Conservation (phyloP, 176 grass and related monocot species). For the Avena sativa region DNA sequence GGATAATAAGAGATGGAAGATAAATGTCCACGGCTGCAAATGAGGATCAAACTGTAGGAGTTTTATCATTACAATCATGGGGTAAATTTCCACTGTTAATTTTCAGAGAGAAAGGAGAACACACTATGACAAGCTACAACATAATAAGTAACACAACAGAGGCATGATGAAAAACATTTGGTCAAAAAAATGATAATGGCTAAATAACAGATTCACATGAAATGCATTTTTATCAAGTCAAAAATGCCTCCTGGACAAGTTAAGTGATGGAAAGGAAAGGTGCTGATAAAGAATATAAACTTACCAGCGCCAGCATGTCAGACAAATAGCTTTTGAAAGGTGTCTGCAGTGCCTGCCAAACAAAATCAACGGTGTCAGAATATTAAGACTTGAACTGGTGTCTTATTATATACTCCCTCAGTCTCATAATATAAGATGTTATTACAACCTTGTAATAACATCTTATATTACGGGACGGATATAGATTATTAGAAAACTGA, state of each 20-base stretch:
- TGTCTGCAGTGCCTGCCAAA: conserved; percentile 67
- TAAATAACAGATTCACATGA: not conserved
- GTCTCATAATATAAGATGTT: no score
- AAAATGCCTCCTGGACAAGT: not conserved
- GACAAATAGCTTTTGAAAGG: conserved; percentile 79
- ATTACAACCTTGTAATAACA: no score
- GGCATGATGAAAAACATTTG: not conserved
- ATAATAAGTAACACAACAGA: not conserved
- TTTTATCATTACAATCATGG: not conserved
- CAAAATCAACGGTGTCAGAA: conserved; percentile 15
- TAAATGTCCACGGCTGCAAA: not conserved
- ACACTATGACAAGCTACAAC: not conserved
- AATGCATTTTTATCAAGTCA: not conserved
- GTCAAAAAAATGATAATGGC: not conserved
- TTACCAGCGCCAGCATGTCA: conserved; percentile 87
- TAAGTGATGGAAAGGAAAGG: not conserved
- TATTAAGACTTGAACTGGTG: not conserved
- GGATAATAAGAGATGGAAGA: not conserved
- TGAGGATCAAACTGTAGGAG: not conserved
- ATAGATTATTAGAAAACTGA: not conserved
- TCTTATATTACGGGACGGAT: no score
- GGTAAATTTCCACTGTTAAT: not conserved
- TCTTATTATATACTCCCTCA: not conserved
- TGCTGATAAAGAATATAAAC: conserved; percentile 19
- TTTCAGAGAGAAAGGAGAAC: not conserved